Evolutionary conservation across 805 yeast genomes (phyloP).

Genomic region (Lipomyces starkeyi): DNA sequence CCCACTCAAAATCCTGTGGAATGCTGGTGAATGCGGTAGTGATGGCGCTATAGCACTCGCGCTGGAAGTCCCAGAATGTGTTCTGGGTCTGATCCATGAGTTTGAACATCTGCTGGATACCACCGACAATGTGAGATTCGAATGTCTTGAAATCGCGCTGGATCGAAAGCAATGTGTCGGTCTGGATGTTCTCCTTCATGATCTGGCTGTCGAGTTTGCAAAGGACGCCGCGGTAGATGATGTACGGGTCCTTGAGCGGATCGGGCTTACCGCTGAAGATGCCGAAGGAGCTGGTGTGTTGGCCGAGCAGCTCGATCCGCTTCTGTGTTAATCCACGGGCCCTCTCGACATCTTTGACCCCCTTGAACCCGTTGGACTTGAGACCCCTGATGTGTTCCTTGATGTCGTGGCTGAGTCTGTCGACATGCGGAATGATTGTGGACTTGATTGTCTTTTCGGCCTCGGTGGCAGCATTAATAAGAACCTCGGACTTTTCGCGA

Average conservation of each 20-base stretch:
- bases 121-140: conserved; percentile 54
- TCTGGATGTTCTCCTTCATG: conserved; percentile 53
- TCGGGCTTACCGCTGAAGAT: conserved; percentile 46
- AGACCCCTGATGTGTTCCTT: conserved; percentile 54
- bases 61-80: conserved; percentile 44
- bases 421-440: conserved; percentile 54
- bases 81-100: conserved; percentile 44
- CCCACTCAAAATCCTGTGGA: conserved; percentile 55
- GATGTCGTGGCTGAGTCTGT: conserved; percentile 50
- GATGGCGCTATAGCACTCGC: conserved; percentile 45
- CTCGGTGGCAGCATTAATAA: conserved; percentile 48
- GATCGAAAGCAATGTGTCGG: conserved; percentile 52
- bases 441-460: conserved; percentile 50
- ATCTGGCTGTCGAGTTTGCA: conserved; percentile 52
- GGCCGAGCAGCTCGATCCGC: conserved; percentile 49
- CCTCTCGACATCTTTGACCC: conserved; percentile 49
- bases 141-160: conserved; percentile 52
- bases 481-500: conserved; percentile 45
- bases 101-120: conserved; percentile 50
- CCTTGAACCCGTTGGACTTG: conserved; percentile 46
- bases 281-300: conserved; percentile 46
- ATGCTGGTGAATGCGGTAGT: conserved; percentile 47
- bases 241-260: conserved; percentile 55
- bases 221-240: conserved; percentile 50
- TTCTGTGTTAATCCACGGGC: conserved; percentile 48